Conservation (phyloP, 208 protist species). For the Trypanosoma cruzi region DNA sequence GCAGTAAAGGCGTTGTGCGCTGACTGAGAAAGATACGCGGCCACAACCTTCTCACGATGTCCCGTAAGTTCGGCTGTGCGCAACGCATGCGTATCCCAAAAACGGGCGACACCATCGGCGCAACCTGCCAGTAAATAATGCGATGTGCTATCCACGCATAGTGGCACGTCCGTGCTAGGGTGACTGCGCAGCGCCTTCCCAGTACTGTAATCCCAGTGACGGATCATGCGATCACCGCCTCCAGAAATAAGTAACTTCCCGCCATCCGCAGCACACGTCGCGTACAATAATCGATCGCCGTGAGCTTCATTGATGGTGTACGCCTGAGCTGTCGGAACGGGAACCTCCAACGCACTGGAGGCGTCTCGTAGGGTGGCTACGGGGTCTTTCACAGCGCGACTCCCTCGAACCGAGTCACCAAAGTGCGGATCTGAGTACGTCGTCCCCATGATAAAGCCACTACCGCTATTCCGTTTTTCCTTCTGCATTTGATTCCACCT, state of each 20-base stretch:
- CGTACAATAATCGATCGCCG: conserved; percentile 43
- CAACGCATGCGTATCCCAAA: conserved; percentile 62
- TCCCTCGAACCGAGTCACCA: neutral
- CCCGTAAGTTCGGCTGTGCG: conserved; percentile 62
- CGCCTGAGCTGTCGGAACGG: conserved; percentile 22
- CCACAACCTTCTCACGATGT: conserved; percentile 68
- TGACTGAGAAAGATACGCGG: conserved; percentile 57
- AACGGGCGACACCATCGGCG: conserved; percentile 60
- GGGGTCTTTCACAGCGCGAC: neutral
- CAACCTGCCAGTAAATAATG: conserved; percentile 68
- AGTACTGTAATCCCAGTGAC: conserved; percentile 47
- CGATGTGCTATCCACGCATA: conserved; percentile 47
- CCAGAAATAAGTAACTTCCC: conserved; percentile 41
- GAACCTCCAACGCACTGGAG: neutral
- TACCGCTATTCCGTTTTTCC: neutral
- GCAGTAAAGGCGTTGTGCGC: conserved; percentile 64
- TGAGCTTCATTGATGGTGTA: conserved; percentile 41
- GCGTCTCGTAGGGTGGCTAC: conserved; percentile 14
- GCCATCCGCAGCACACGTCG: conserved; percentile 40
- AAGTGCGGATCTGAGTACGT: neutral
- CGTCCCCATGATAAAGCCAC: neutral
- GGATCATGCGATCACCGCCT: conserved; percentile 56
- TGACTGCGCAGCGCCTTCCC: conserved; percentile 20
- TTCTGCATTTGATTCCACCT: conserved; percentile 33
- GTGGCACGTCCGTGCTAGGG: conserved; percentile 44